Evolutionary conservation across 2,329 filamentous ascomycete genomes (phyloP), one percentile per base, ranked within the genome.

Genomic region (Claviceps sp.): DNA sequence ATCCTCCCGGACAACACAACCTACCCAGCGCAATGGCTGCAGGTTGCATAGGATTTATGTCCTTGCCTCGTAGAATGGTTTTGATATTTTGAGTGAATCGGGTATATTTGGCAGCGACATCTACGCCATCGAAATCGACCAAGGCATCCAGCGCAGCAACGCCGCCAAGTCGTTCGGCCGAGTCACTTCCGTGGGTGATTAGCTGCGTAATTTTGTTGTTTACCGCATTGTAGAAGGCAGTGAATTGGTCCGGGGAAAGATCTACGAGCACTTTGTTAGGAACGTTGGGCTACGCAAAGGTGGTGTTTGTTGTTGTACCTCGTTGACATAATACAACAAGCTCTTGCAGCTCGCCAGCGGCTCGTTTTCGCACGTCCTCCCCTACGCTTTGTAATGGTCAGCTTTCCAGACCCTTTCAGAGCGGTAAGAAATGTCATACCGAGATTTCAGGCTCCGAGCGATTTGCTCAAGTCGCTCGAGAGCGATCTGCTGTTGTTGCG

Each of bases 81-180:
- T 90, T 86, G 54, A 98, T 79, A 62, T 91, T 94, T 57, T 88
- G 88, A 45, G 88, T 88, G 64, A 97, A 98, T 51, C 93, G 83
- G 34, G 91, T 95, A 53, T 93, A 95, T 69, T 97, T 97, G 61
- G 88, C 82, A 38, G 88, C 88, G 23, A 87, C 82, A 70, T 98
- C 94, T 60, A 96, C 88, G 53, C 90, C 91, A 61, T 96, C 91
- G 65, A 97, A 96, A 66, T 96, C 90, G 67, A 97, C 91, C 51
- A 98, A 80, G 52, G 85, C 85, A 66, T 95, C 91, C 55, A 98
- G 80, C 54, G 91, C 91, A 61, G 93, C 85, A 55, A 98, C 85
- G 50, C 93, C 94, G 55, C 90, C 93, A 52, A 96, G 82, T 53
- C 89, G 85, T 65, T 98, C 93, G 60, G 84, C 82, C 5, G 88